Conservation (phyloP, 306 rosid genomes). For the Pachyrhizus erosus region DNA sequence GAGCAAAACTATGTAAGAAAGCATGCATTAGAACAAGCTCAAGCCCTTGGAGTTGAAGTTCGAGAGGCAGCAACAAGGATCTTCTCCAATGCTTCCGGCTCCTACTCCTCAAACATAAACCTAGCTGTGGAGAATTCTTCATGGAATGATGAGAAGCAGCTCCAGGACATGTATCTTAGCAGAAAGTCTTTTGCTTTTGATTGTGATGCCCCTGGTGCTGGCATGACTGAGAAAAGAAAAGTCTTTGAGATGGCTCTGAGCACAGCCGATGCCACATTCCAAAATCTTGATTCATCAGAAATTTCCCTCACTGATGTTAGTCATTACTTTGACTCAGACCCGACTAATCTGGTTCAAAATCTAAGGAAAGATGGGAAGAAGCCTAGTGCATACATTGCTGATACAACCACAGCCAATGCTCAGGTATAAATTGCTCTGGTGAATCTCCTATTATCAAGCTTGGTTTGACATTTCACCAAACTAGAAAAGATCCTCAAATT, state of each 20-base stretch:
- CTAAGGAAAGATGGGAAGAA: slow-evolving; percentile 97
- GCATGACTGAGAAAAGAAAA: slow-evolving; percentile 90
- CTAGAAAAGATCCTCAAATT: background rate
- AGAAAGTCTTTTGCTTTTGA: slow-evolving; percentile 94
- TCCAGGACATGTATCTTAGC: slow-evolving; percentile 98
- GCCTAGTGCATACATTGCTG: slow-evolving; percentile 96
- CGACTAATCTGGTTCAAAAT: slow-evolving; percentile 93
- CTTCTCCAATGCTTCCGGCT: slow-evolving; percentile 98
- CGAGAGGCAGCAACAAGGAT: slow-evolving; percentile 97
- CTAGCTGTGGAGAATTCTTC: slow-evolving; percentile 97
- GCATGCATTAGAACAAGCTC: slow-evolving; percentile 92
- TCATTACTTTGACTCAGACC: slow-evolving; percentile 98
- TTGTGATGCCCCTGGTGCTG: slow-evolving; percentile 89
- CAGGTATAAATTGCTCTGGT: slow-evolving; percentile 61
- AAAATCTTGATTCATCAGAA: slow-evolving; percentile 95
- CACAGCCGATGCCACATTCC: slow-evolving; percentile 99
- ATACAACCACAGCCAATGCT: slow-evolving; percentile 98
- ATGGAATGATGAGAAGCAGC: slow-evolving; percentile 99
- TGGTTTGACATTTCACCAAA: background rate
- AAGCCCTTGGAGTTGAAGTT: slow-evolving; percentile 79
- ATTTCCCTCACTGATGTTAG: slow-evolving; percentile 99
- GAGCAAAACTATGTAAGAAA: slow-evolving; percentile 85
- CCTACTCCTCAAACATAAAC: slow-evolving; percentile 95
- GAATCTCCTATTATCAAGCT: slow-evolving; percentile 25
- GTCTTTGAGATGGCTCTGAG: slow-evolving; percentile 98